Base-by-base conservation (phyloP, 192 early-diverging fungal species). In the Mortierella alpina region DNA sequence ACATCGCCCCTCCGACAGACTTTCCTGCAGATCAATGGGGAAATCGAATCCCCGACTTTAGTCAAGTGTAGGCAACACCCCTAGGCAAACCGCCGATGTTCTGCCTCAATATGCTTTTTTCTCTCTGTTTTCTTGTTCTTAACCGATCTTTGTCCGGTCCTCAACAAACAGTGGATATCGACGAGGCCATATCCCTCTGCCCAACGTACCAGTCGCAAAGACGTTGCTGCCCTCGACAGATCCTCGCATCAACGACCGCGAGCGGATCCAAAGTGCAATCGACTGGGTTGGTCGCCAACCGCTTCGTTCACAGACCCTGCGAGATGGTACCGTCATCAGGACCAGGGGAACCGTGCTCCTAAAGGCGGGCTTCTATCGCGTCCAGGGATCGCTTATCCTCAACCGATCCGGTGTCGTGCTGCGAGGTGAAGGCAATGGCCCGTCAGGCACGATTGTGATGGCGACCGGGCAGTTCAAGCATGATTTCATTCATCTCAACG, bases 21-120 rank as follows among this genome's bases (percentile, higher is more conserved):
- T 77, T 77, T 58, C 75, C 75, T 0, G 56, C 75, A 0, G 75
- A 77, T n/a, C 22, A 65, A 17, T 69, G 67, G 68, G 75, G 75
- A 0, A 77, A 77, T 40, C 48, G 52, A 6, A 50, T 76, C 45
- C 60, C 73, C 2, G 73, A 76, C 53, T 76, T 76, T 63, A 76
- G 73, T 66, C 73, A 76, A 69, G 73, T 76, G 73, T 75, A 68
- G 68, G 45, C 23, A 57, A 8, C 0, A 18, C 18, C 4, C n/a
- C 1, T 18, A 3, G 53, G 22, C n/a, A 55, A n/a, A 0, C n/a
- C 15, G 15, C 12, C 15, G 15, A 3, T 18, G 12, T 1, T 55
- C 7, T 55, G 12, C 53, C 15, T 15, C 20, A 2, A 20, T 49
- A 31, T 20, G 11, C 2, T 46, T 47, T 46, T 51, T 53, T 20